Base-by-base conservation (phyloP, 306 rosid species). In the Canavalia ensiformis region DNA sequence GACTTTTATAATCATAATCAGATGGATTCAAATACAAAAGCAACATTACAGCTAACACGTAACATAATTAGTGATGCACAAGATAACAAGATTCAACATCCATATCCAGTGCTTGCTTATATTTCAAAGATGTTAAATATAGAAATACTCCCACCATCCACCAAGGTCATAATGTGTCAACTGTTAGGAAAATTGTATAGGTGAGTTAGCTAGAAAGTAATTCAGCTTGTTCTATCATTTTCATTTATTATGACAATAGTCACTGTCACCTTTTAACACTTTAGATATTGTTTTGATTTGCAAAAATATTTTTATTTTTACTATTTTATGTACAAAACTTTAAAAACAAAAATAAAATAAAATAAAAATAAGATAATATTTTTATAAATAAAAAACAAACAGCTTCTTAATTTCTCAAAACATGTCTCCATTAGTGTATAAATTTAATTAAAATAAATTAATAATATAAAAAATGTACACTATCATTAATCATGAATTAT, bases 181-280 rank as follows among this genome's bases (percentile, higher is more conserved):
- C n/a, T 1, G 41, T 55, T 7, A 54, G 44, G 58, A 74, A 31
- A 74, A 59, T 4, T 18, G 25, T 39, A 47, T 6, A 60, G 45
- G 28, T 59, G 51, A 73, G 39, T 46, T 29, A 30, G 34, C 50
- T 34, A 30, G 11, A 58, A 44, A 31, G 34, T 37, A 5, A 51
- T 37, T 30, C 37, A 18, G 64, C 46, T 74, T 60, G 7, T 76
- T 55, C 37, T 67, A 55, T 41, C 28, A 44, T 78, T 65, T 66
- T 77, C 74, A 4, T 37, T 64, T 37, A 44, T n/a, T 39, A 49
- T 31, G 80, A 62, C 47, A 47, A 45, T 46, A 13, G 2, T 11
- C 72, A 60, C 11, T 47, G 34, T 39, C 51, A 51, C 44, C 30
- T 51, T 37, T 37, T 7, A 77, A 41, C 75, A 78, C 46, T 41